Evolutionary conservation across 163 green algal species (phyloP).

Genomic region (Scenedesmus sp.): DNA sequence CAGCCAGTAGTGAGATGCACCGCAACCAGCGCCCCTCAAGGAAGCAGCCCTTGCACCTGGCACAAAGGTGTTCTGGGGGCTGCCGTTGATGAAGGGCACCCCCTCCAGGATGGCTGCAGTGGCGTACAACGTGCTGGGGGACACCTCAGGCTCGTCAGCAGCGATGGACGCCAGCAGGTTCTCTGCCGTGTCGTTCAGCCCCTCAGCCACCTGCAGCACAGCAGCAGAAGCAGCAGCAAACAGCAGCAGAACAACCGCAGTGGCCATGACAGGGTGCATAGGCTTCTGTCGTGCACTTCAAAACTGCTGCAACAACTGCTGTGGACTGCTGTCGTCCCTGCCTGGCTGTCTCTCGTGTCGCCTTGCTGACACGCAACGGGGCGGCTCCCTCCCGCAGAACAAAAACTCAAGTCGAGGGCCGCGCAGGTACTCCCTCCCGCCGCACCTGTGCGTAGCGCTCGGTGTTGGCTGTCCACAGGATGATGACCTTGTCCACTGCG

Average conservation of each 20-base stretch:
- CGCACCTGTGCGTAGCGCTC: conserved; percentile 93
- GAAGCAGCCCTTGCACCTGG: conserved; percentile 74
- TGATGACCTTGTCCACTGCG: conserved; percentile 86
- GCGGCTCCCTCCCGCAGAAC: too few species aligned
- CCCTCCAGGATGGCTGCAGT: conserved; percentile 95
- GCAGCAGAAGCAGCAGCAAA: not conserved
- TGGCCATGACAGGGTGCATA: not conserved
- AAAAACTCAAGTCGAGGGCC: too few species aligned
- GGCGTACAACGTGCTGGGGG: conserved; percentile 97
- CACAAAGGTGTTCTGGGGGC: conserved; percentile 99
- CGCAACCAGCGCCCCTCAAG: too few species aligned
- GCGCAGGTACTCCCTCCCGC: not conserved
- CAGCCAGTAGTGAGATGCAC: too few species aligned
- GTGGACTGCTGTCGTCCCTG: not conserved
- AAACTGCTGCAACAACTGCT: not conserved
- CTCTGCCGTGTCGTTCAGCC: conserved; percentile 96
- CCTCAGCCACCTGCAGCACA: conserved; percentile 78
- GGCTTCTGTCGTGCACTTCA: not conserved
- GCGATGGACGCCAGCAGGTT: conserved; percentile 95
- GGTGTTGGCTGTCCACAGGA: conserved; percentile 99
- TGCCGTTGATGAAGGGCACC: conserved; percentile 99
- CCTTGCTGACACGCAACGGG: too few species aligned
- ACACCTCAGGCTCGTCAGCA: conserved; percentile 90
- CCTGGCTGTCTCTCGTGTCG: too few species aligned
- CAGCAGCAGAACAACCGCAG: not conserved